Evolutionary conservation across 345 rosid species (phyloP).

Genomic region (Salix dunnii): DNA sequence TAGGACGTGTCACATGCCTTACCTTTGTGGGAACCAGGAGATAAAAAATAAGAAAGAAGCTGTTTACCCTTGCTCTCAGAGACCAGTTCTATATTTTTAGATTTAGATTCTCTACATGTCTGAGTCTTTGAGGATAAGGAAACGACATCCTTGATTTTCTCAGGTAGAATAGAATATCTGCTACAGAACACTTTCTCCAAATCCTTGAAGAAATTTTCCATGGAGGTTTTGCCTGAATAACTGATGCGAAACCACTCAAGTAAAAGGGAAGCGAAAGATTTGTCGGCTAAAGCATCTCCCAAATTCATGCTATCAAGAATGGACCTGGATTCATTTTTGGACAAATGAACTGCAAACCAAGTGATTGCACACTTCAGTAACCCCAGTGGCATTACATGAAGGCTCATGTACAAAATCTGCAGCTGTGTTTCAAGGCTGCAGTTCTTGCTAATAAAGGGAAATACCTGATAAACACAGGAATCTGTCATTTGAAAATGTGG

Average conservation of each 20-base stretch:
- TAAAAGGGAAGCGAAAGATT: slow-evolving; percentile 51
- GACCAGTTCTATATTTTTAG: slow-evolving; percentile 15
- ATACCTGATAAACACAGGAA: slow-evolving; percentile 42
- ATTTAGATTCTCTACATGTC: slow-evolving; percentile 23
- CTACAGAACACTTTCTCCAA: slow-evolving; percentile 45
- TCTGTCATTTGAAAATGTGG: slow-evolving; percentile 11
- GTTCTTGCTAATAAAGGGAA: slow-evolving; percentile 45
- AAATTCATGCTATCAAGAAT: slow-evolving; percentile 45
- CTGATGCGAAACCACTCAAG: slow-evolving; percentile 58
- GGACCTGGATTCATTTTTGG: slow-evolving; percentile 47
- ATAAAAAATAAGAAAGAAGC: slow-evolving; percentile 23
- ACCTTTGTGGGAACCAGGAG: slow-evolving; percentile 19
- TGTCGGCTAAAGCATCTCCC: slow-evolving; percentile 29
- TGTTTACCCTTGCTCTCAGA: slow-evolving; percentile 29
- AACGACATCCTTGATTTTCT: slow-evolving; percentile 33
- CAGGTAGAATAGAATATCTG: slow-evolving; percentile 34
- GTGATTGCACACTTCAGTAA: slow-evolving; percentile 59
- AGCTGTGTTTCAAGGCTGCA: slow-evolving; percentile 54
- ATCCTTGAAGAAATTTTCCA: slow-evolving; percentile 47
- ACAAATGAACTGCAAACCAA: slow-evolving; percentile 67
- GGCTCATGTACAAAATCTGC: slow-evolving; percentile 51
- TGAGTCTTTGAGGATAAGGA: slow-evolving; percentile 26
- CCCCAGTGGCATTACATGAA: slow-evolving; percentile 71
- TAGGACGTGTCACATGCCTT: slow-evolving; percentile 34
- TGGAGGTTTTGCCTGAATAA: slow-evolving; percentile 53